Evolutionary conservation across 2,329 filamentous ascomycete species (phyloP), one percentile per base, ranked within the genome.

Genomic region (Xylariomycetidae sp.): DNA sequence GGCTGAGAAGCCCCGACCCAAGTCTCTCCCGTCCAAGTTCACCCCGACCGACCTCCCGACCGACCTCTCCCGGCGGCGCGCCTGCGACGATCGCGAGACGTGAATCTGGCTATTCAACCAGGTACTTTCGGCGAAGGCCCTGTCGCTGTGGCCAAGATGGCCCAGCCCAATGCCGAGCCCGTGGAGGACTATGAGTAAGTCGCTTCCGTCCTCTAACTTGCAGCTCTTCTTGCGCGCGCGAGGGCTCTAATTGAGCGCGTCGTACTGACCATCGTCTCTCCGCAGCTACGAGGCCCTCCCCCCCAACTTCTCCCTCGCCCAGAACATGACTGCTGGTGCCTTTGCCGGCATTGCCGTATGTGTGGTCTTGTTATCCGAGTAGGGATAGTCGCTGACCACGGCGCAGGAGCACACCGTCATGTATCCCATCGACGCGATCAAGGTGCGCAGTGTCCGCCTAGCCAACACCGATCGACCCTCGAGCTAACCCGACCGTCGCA

Each of bases 371-470:
- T n/a, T n/a, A n/a, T n/a, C 32, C 29, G 18, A 19, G 18, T 34
- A 13, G 19, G n/a, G 25, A 13, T 6, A 30, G 16, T n/a, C n/a
- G n/a, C 19, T 19, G 14, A 22, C 25, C 22, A 5, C 12, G 17
- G 17, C 15, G 40, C 32, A 95, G 89, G 90, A 96, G 68, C 90
- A 96, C 64, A 93, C 90, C 39, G 89, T 95, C 53, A 96, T 98
- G 92, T 98, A 98, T 59, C 92, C 92, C 14, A 85, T 98, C 57
- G 92, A 98, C 67, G 79, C 94, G 49, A 84, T 98, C 58, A 98
- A 98, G 83, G 92, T 95, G 48, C 46, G 59, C 28, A 27, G 25
- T 14, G 32, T 33, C 25, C 33, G 19, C 49, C 50, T 38, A 55
- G 38, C n/a, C 15, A 6, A 14, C 19, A 20, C 31, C 18, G 19